These are phyloP conservation scores for Closterium sp. DNA, from an alignment of 139 green algal species.

Conservation along the genomic window DNA sequence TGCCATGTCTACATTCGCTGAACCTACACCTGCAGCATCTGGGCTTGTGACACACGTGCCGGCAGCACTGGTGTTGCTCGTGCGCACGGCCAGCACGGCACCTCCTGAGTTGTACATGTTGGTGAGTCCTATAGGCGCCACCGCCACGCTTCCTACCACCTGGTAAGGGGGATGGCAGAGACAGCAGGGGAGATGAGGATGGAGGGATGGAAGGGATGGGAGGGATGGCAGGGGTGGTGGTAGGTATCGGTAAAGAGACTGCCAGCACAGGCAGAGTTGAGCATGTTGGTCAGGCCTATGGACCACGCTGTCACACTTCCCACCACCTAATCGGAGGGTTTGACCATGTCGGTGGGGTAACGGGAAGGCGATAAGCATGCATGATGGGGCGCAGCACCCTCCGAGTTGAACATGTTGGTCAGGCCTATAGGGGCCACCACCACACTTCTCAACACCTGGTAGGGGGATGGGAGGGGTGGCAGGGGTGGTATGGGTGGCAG, in stretches of 20 bases:
- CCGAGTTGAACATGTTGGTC: slow-evolving; percentile 44
- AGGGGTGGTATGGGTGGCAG: too few species aligned
- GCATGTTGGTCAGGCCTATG: too few species aligned
- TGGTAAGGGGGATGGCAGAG: too few species aligned
- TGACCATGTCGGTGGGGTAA: too few species aligned
- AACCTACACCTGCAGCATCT: background rate
- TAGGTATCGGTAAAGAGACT: too few species aligned
- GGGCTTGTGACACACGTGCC: background rate
- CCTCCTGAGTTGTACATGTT: slow-evolving; percentile 48
- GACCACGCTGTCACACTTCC: too few species aligned
- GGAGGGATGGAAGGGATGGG: too few species aligned
- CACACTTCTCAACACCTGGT: background rate
- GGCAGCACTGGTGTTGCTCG: background rate
- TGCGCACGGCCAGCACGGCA: slow-evolving; percentile 1
- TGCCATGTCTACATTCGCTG: background rate
- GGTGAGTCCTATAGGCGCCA: slow-evolving; percentile 37
- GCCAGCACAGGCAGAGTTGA: background rate
- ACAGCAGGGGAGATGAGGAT: too few species aligned
- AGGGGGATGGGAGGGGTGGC: too few species aligned
- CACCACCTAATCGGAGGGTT: too few species aligned
- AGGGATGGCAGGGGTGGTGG: background rate
- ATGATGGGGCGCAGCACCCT: slow-evolving; percentile 27
- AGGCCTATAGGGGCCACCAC: slow-evolving; percentile 33
- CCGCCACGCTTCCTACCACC: slow-evolving; percentile 2
- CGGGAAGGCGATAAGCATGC: too few species aligned